A percentile compares a stretch with the other conserved stretches of the same genome.
Evolutionary conservation across 495 filamentous ascomycete genomes (phyloP).

Genomic region (Penicillium malachiteum): DNA sequence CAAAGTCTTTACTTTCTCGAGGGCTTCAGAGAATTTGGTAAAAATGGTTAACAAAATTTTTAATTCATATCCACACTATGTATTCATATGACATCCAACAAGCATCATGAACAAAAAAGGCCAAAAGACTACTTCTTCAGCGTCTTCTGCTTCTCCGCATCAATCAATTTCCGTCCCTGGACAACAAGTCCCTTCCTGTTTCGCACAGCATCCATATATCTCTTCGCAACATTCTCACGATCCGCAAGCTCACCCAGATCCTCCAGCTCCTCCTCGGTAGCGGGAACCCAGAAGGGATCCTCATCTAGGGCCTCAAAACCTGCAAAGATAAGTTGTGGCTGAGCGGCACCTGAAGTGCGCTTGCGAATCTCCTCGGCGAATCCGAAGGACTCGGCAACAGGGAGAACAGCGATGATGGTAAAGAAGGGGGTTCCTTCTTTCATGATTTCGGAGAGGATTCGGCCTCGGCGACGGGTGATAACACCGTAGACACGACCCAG

Average conservation of each 20-base stretch:
- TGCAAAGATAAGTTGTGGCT: conserved; percentile 88
- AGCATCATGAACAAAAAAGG: conserved; percentile 10
- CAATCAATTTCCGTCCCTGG: conserved; percentile 74
- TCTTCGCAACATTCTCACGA: conserved; percentile 90
- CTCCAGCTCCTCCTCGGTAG: conserved; percentile 94
- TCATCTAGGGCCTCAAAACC: conserved; percentile 88
- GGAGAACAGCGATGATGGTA: conserved; percentile 81
- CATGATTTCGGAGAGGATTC: conserved; percentile 84
- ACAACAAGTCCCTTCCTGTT: conserved; percentile 83
- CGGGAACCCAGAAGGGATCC: conserved; percentile 97
- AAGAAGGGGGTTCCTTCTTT: conserved; percentile 97
- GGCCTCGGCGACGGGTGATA: conserved; percentile 84
- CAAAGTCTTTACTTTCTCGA: too few species aligned
- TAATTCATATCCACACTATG: background rate
- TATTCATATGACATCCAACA: background rate
- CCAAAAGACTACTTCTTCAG: conserved; percentile 70
- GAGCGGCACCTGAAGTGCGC: conserved; percentile 83
- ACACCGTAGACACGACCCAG: conserved; percentile 93
- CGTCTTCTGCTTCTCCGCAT: conserved; percentile 99
- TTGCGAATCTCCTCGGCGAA: conserved; percentile 96
- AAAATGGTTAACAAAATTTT: too few species aligned
- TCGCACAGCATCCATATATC: conserved; percentile 89
- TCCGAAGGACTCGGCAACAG: conserved; percentile 92
- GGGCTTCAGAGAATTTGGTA: too few species aligned
- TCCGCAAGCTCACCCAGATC: conserved; percentile 93